phyloP scores from a whole-genome alignment of 805 yeast genomes.

The Wickerhamiella siamensis region DNA sequence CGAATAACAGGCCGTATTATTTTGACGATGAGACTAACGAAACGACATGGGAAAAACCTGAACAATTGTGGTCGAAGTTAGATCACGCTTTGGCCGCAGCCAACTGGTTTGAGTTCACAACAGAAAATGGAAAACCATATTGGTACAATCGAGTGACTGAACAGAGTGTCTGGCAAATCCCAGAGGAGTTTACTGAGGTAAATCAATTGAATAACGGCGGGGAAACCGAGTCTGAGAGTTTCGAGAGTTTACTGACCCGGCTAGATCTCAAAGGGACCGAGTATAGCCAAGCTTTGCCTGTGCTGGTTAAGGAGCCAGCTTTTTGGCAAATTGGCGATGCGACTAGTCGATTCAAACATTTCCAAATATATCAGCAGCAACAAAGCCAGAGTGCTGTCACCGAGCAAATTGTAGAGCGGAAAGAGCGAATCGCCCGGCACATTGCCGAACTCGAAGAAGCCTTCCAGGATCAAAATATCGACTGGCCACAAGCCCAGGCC shows the following conservation, averaged over 20 bases:
- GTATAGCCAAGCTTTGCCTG: neutral
- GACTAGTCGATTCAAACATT: neutral
- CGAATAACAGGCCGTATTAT: conserved; percentile 40
- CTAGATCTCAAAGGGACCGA: neutral
- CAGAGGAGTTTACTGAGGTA: conserved; percentile 20
- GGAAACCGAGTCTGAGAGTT: neutral
- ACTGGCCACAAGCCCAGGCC: neutral
- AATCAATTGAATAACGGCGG: neutral
- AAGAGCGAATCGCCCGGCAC: neutral
- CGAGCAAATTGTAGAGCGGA: neutral
- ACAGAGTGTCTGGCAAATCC: conserved; percentile 72
- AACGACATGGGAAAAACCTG: conserved; percentile 76
- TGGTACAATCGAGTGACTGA: conserved; percentile 53
- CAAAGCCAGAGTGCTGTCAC: neutral
- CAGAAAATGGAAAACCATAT: conserved; percentile 48
- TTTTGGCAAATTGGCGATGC: neutral
- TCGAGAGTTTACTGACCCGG: neutral
- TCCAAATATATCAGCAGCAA: neutral
- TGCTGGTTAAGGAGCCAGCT: neutral
- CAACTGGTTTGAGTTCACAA: conserved; percentile 38
- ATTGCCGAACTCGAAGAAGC: neutral
- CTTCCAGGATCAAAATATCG: neutral
- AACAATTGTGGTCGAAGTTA: conserved; percentile 27
- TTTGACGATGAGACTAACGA: conserved; percentile 49
- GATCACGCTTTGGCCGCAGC: conserved; percentile 35